These are phyloP conservation scores for Sordariomycetes sp. DNA, from an alignment of 2,329 filamentous ascomycete species.

Conservation along the genomic window DNA sequence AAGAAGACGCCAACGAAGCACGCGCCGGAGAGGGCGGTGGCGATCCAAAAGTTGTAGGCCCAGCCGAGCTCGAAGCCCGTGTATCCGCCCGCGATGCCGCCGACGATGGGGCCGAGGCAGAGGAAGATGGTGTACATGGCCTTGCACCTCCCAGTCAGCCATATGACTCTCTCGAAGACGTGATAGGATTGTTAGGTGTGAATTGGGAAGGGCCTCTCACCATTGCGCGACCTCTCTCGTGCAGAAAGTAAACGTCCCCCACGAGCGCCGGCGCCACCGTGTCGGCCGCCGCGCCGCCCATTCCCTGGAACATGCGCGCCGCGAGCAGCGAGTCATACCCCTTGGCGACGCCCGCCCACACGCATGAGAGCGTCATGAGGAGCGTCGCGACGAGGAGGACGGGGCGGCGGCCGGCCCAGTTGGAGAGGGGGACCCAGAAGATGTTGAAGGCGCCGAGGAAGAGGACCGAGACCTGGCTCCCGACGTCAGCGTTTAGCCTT, in stretches of 20 bases:
- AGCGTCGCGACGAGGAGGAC: slow-evolving; percentile 16
- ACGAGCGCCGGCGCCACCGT: slow-evolving; percentile 79
- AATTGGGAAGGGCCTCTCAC: slow-evolving; percentile 3
- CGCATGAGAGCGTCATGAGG: slow-evolving; percentile 12
- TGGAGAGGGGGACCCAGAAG: slow-evolving; percentile 21
- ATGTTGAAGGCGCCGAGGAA: slow-evolving; percentile 19
- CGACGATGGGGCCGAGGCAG: slow-evolving; percentile 46
- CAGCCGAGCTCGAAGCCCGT: slow-evolving; percentile 68
- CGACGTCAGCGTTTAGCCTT: too few species aligned
- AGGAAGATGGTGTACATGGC: slow-evolving; percentile 53
- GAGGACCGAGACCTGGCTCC: too few species aligned
- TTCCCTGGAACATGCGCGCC: slow-evolving; percentile 73
- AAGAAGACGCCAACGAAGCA: slow-evolving; percentile 10
- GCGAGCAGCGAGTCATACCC: slow-evolving; percentile 58
- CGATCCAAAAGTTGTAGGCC: slow-evolving; percentile 78
- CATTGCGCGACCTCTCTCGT: slow-evolving; percentile 75
- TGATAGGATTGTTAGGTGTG: slow-evolving; percentile 1
- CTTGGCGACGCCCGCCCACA: slow-evolving; percentile 12
- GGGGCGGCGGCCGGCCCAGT: slow-evolving; percentile 17
- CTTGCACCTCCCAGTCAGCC: neutral
- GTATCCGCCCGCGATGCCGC: slow-evolving; percentile 77
- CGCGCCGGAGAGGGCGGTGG: slow-evolving; percentile 68
- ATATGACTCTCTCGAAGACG: neutral
- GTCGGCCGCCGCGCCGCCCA: slow-evolving; percentile 81
- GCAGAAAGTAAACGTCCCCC: slow-evolving; percentile 83